Conservation (phyloP, 768 basidiomycete species). For the Tricholoma terreum region DNA sequence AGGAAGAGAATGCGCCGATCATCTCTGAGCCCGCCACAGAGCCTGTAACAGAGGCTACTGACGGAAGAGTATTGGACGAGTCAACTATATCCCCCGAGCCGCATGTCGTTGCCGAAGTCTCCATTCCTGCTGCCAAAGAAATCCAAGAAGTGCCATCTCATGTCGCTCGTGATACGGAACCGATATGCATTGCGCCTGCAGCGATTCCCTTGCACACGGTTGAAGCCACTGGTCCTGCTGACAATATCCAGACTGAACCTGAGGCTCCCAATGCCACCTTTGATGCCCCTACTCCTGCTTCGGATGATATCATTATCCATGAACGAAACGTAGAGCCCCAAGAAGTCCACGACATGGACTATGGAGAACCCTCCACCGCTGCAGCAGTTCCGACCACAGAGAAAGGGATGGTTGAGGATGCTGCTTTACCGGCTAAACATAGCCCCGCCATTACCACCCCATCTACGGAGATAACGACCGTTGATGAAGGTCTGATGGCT, state of each 20-base stretch:
- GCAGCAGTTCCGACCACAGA: neutral
- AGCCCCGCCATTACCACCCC: too few species aligned
- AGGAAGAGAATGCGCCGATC: too few species aligned
- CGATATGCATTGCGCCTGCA: neutral
- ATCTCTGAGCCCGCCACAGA: neutral
- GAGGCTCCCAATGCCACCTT: neutral
- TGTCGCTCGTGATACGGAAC: neutral
- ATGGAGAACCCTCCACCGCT: neutral
- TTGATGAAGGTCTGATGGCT: too few species aligned
- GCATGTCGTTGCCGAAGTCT: neutral
- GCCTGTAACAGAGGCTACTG: neutral
- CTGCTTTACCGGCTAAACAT: too few species aligned
- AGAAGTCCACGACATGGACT: neutral
- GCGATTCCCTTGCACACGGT: neutral
- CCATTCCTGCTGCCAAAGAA: neutral
- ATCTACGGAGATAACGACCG: too few species aligned
- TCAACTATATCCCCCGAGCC: neutral
- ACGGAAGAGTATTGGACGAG: neutral
- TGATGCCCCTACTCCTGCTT: neutral
- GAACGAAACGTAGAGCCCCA: neutral
- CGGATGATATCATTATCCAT: neutral
- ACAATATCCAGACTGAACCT: neutral
- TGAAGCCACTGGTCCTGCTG: neutral
- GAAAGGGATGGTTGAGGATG: neutral
- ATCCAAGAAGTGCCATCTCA: neutral